Base-by-base conservation (phyloP, 139 green algal genomes). In the Gonium pectorale region DNA sequence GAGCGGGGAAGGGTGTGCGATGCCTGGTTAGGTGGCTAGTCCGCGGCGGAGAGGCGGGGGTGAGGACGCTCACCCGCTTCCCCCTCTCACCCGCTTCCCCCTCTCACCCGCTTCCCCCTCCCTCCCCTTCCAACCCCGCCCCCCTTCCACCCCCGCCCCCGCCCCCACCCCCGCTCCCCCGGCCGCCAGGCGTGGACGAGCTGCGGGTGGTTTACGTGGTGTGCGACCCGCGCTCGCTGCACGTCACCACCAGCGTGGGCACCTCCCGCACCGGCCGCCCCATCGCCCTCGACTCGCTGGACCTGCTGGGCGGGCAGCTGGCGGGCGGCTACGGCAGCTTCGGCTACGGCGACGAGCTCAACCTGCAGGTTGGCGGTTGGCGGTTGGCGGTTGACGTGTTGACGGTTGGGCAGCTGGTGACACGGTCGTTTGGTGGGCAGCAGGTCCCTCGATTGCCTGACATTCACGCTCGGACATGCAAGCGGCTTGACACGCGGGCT, bases 161-260 rank as follows among this genome's bases (percentile, higher is more conserved):
- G n/a, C 35, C 27, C 35, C 6, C 17, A 15, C 3, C 63, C 63
- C 33, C 11, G 15, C 17, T 70, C 6, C 19, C 35, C 2, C 24
- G 11, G 8, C 7, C 44, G 13, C 17, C 62, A 74, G 78, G 24
- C 37, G 5, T 41, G 22, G 78, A 74, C 46, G 78, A 84, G 44
- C 44, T 84, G 43, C 52, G 59, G 0, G 44, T 84, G 0, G 62
- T 84, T 3, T 63, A 84, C 78, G 78, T 84, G 62, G 78, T 84
- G 35, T 74, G 62, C 44, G 78, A 84, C 78, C 78, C 78, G 0
- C 78, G 62, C 44, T 24, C 27, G 26, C 59, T 82, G 75, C 59
- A 82, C 3, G 41, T 15, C 9, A 15, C 31, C 27, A 84, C 78
- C 1, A 52, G 44, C 4, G 5, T 84, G 43, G 78, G 78, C 21